Conservation (phyloP, 176 grass and related monocot species). For the Phyllostachys edulis region DNA sequence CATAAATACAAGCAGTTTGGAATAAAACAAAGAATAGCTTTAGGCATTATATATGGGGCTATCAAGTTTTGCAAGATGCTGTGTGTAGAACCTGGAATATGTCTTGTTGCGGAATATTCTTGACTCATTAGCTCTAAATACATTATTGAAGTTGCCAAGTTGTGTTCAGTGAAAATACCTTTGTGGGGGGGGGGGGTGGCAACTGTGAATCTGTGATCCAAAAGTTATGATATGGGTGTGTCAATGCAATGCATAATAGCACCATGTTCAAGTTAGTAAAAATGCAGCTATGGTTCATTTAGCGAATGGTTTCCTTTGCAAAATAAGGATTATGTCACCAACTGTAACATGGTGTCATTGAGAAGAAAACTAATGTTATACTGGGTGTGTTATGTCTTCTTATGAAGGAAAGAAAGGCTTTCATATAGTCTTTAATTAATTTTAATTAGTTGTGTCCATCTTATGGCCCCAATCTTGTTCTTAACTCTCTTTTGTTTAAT, state of each 20-base stretch:
- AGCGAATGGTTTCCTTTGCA: not conserved
- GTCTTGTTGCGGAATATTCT: not conserved
- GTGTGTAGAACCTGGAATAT: constrained; percentile 7
- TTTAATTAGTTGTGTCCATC: not conserved
- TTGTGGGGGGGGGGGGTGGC: constrained; percentile 18
- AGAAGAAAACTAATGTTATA: constrained; percentile 5
- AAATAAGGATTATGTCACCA: not conserved
- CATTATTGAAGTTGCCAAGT: not conserved
- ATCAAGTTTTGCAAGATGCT: constrained; percentile 26
- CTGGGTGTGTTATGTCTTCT: not conserved
- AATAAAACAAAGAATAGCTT: constrained; percentile 15
- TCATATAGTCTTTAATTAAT: not conserved
- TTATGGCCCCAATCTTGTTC: not conserved
- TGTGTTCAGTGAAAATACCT: not conserved
- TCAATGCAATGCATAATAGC: no score
- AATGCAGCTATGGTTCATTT: not conserved
- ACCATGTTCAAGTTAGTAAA: no score
- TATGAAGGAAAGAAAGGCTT: not conserved
- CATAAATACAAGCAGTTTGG: not conserved
- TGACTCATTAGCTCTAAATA: not conserved
- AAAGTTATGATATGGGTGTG: not conserved
- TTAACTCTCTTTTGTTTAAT: not conserved
- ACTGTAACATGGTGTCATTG: not conserved
- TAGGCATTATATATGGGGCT: not conserved
- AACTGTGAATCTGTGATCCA: constrained; percentile 8